Evolutionary conservation across 176 grass and related monocot species (phyloP).

Genomic region (Triticum timopheevii): DNA sequence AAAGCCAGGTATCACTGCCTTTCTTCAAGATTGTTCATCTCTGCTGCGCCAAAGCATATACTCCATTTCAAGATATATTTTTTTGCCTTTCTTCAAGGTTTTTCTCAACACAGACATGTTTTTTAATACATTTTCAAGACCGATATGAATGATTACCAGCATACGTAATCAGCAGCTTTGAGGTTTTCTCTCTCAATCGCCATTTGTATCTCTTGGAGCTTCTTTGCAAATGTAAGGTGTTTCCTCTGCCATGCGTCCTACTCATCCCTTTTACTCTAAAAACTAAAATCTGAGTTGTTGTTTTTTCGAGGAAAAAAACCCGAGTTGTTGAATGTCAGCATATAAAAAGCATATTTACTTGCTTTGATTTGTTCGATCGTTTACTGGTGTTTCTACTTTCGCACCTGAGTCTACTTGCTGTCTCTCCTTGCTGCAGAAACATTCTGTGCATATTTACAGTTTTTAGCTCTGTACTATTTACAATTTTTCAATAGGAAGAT

Average conservation of each 20-base stretch:
- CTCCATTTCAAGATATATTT: neutral
- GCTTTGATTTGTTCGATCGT: neutral
- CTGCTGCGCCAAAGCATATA: neutral
- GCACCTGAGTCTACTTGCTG: neutral
- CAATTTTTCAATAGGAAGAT: neutral
- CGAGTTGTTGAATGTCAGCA: neutral
- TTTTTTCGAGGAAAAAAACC: too few species aligned
- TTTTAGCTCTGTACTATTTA: neutral
- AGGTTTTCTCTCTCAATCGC: neutral
- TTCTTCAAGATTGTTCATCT: neutral
- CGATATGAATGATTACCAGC: too few species aligned
- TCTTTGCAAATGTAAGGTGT: neutral
- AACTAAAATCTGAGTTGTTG: neutral
- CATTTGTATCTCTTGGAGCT: neutral
- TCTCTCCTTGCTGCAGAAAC: neutral
- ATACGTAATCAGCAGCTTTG: neutral
- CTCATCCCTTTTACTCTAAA: neutral
- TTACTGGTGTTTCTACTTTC: neutral
- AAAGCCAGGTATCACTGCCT: neutral
- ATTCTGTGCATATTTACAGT: neutral
- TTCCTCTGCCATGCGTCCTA: neutral
- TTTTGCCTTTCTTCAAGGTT: neutral
- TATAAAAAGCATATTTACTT: neutral
- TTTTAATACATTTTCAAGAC: too few species aligned
- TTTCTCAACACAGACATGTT: too few species aligned